Evolutionary conservation across 2,329 filamentous ascomycete genomes (phyloP).

Genomic region (Thelonectria blattea): DNA sequence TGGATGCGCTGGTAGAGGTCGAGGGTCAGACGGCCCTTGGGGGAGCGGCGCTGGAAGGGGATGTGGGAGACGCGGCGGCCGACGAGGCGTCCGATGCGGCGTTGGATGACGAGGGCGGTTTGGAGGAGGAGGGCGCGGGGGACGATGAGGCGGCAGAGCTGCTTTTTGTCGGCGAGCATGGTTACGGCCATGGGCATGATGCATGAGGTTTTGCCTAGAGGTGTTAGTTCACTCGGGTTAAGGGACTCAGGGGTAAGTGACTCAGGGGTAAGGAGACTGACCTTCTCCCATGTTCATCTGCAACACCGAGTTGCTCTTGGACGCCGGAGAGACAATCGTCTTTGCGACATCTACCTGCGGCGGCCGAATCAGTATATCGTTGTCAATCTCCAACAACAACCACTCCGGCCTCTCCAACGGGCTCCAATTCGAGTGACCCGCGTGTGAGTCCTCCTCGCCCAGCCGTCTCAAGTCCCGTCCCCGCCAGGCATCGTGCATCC

Average conservation of each 20-base stretch:
- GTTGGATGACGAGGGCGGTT: slow-evolving; percentile 61
- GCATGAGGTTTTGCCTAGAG: slow-evolving; percentile 60
- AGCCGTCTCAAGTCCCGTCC: slow-evolving; percentile 36
- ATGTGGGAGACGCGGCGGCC: slow-evolving; percentile 59
- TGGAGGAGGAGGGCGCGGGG: slow-evolving; percentile 62
- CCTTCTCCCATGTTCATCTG: slow-evolving; percentile 72
- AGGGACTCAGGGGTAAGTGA: no score
- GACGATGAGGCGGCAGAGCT: slow-evolving; percentile 60
- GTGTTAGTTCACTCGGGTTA: no score
- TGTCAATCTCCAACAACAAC: slow-evolving; percentile 70
- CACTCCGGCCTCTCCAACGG: slow-evolving; percentile 62
- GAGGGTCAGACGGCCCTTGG: slow-evolving; percentile 41
- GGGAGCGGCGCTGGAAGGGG: slow-evolving; percentile 60
- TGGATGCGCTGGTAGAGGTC: slow-evolving; percentile 47
- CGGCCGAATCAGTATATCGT: slow-evolving; percentile 64
- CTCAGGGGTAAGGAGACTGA: slow-evolving; percentile 1
- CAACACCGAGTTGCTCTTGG: slow-evolving; percentile 60
- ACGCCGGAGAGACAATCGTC: slow-evolving; percentile 61
- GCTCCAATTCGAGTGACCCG: slow-evolving; percentile 64
- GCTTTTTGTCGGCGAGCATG: slow-evolving; percentile 49
- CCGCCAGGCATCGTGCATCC: slow-evolving; percentile 46
- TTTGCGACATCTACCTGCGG: slow-evolving; percentile 66
- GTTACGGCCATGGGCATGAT: slow-evolving; percentile 60
- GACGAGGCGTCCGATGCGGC: slow-evolving; percentile 59
- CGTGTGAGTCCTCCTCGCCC: slow-evolving; percentile 51